Conservation (phyloP, 108 stramenopile genomes). For the Nannochloropsis granulata region DNA sequence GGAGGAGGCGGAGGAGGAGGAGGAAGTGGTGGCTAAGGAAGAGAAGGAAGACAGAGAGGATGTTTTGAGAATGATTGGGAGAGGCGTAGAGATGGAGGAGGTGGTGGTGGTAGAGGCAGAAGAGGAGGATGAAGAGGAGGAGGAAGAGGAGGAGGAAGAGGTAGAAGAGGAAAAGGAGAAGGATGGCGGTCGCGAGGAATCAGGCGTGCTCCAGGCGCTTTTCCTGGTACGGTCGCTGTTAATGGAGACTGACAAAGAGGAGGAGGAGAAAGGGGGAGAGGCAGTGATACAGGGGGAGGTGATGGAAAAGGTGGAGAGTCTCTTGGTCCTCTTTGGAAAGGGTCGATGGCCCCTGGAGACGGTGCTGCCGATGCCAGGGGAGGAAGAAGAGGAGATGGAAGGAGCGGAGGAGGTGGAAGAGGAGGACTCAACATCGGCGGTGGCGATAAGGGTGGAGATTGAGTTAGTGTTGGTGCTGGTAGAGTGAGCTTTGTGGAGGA, state of each 20-base stretch:
- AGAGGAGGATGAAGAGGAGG: neutral
- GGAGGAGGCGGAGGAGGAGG: neutral
- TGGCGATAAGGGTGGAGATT: neutral
- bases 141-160: neutral
- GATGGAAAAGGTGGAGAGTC: neutral
- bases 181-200: neutral
- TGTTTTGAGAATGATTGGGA: neutral
- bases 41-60: neutral
- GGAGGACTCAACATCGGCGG: neutral
- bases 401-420: neutral
- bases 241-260: neutral
- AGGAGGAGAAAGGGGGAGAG: neutral
- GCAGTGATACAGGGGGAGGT: neutral
- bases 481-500: neutral
- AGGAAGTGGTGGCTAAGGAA: neutral
- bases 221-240: neutral
- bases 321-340: neutral
- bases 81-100: neutral
- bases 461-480: neutral
- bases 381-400: neutral
- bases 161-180: neutral
- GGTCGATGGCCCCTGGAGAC: neutral
- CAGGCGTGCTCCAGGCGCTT: neutral
- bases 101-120: neutral
- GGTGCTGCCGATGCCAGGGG: neutral